Evolutionary conservation across 2,329 filamentous ascomycete species (phyloP).

Genomic region (Laburnicola sp.): DNA sequence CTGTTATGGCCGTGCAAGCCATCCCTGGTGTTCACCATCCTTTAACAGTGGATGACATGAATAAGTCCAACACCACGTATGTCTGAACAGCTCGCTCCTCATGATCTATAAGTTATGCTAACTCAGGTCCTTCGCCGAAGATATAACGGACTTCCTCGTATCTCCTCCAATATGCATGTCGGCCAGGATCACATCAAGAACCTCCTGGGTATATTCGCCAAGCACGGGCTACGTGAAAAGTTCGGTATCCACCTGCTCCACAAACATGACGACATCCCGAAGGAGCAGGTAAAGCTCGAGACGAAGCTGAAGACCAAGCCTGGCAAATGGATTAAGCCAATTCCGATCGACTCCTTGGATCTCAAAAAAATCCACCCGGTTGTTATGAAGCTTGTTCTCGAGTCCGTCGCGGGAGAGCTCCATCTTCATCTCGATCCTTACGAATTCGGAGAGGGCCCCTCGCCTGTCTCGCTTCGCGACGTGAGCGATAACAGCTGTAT

Average conservation of each 20-base stretch:
- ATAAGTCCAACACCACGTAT: slow-evolving; percentile 13
- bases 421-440: slow-evolving; percentile 11
- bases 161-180: slow-evolving; percentile 13
- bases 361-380: slow-evolving; percentile 9
- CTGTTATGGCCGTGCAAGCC: slow-evolving; percentile 9
- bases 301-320: slow-evolving; percentile 12
- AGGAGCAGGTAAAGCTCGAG: slow-evolving; percentile 14
- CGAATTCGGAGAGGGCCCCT: slow-evolving; percentile 10
- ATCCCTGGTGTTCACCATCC: slow-evolving; percentile 11
- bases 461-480: slow-evolving; percentile 9
- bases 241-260: slow-evolving; percentile 11
- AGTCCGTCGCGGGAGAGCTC: slow-evolving; percentile 10
- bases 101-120: slow-evolving; percentile 9
- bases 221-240: slow-evolving; percentile 11
- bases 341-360: slow-evolving; percentile 13
- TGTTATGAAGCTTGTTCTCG: slow-evolving; percentile 9
- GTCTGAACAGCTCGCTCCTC: slow-evolving; percentile 5
- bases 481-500: slow-evolving; percentile 7
- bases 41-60: slow-evolving; percentile 12
- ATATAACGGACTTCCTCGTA: slow-evolving; percentile 13
- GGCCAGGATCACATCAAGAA: slow-evolving; percentile 13
- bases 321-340: slow-evolving; percentile 13
- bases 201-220: slow-evolving; percentile 11
- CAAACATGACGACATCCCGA: slow-evolving; percentile 10
- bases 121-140: slow-evolving; percentile 11